Base-by-base conservation (phyloP, 73 alveolate genomes). In the Blepharisma japonicum region DNA sequence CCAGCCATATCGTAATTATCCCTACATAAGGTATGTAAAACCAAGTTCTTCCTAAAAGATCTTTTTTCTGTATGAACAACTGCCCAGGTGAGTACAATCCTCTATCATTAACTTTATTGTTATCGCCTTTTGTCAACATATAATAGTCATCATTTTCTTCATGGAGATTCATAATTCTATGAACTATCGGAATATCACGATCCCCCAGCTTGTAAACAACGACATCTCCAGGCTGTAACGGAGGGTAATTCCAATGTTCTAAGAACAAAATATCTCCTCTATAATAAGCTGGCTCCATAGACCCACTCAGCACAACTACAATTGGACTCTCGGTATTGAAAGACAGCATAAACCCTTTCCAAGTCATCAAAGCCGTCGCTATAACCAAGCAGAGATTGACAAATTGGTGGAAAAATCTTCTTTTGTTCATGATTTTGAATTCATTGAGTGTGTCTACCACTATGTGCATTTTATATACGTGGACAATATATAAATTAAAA, bases 11-110 rank as follows among this genome's bases (percentile, higher is more conserved):
- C 6, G 99, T 93, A 7, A 96, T 86, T 85, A 95, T 89, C 1
- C 99, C 99, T 48, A 93, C 97, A 88, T 94, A 96, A 45, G 99
- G 99, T 27, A 93, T 86, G 80, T 85, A 95, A 92, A 91, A 98
- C 79, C 88, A 81, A 6, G 93, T 95, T 68, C 89, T 86, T 39
- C 99, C 99, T 81, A 95, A 68, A 46, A 96, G 81, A 42, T 96
- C 95, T 42, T 71, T 56, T 85, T 89, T 83, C 66, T 80, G 77
- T 21, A 96, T 67, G 94, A 94, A 96, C 50, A 91, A 76, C 72
- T 91, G 87, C 39, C 97, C 95, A 81, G 79, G 90, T 47, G 96
- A 93, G 87, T 95, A 96, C 45, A 96, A 90, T 0, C 98, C 99
- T 93, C 99, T 89, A 83, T 96, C 99, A 82, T 96, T 95, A 42